These are phyloP conservation scores for Rhododendron kiyosumense DNA, from an alignment of 148 eudicot species.

Conservation along the genomic window DNA sequence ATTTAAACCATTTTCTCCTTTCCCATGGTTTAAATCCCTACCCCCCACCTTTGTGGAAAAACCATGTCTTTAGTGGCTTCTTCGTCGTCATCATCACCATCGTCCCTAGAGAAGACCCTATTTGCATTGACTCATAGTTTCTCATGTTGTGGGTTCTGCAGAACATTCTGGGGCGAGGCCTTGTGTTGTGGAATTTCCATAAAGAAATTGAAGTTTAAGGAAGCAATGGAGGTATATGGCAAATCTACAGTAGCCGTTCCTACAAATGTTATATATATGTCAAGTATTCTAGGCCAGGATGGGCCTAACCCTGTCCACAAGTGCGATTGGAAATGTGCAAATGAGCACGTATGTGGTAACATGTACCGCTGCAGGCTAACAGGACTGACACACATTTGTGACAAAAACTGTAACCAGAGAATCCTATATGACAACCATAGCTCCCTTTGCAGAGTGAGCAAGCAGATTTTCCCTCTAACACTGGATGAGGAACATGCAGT, in stretches of 20 bases:
- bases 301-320: conserved; percentile 79
- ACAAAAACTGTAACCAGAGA: conserved; percentile 97
- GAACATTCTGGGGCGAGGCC: conserved; percentile 27
- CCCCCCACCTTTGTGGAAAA: not conserved
- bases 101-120: not conserved
- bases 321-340: conserved; percentile 92
- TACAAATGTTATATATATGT: conserved; percentile 77
- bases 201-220: conserved; percentile 10
- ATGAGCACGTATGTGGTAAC: conserved; percentile 83
- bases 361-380: conserved; percentile 89
- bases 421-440: conserved; percentile 80
- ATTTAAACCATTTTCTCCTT: too few species aligned
- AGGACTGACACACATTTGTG: conserved; percentile 90
- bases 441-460: conserved; percentile 93
- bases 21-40: not conserved
- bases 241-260: conserved; percentile 59
- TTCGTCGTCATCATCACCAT: not conserved
- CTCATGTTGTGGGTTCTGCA: conserved; percentile 48
- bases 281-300: conserved; percentile 81
- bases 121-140: conserved; percentile 26
- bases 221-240: conserved; percentile 69
- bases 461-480: conserved; percentile 75
- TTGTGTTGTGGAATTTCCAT: conserved; percentile 16
- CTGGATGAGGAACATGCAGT: conserved; percentile 81
- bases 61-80: not conserved